Percentiles rank a stretch among this genome's conserved stretches.
These are phyloP conservation scores for Leishmania tropica DNA, from an alignment of 208 protist species.

Conservation along the genomic window DNA sequence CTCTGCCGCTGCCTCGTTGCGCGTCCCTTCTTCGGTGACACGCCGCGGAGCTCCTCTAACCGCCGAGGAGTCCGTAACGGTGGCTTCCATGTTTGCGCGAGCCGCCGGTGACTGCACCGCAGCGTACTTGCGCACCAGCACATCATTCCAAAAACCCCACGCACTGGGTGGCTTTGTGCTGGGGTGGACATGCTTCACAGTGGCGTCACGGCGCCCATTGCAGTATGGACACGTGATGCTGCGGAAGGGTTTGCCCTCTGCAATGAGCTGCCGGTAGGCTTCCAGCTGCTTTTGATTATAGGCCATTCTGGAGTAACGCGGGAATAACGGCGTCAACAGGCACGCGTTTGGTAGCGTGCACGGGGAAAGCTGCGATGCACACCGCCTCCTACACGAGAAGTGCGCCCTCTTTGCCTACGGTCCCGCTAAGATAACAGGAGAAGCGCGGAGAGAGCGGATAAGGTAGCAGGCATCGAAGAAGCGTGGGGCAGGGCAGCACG, in stretches of 20 bases:
- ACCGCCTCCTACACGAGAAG: not conserved
- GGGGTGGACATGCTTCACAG: constrained; percentile 70
- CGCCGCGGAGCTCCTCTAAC: not conserved
- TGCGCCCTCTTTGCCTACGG: not conserved
- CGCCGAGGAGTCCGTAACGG: not conserved
- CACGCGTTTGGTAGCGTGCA: not conserved
- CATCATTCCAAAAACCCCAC: constrained; percentile 66
- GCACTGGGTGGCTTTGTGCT: constrained; percentile 55
- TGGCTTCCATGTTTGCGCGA: constrained; percentile 18
- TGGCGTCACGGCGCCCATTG: constrained; percentile 44
- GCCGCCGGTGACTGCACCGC: constrained; percentile 28
- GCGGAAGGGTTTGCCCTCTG: constrained; percentile 23
- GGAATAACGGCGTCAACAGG: not conserved
- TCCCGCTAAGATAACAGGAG: not conserved
- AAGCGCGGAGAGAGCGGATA: not conserved
- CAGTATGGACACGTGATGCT: constrained; percentile 77
- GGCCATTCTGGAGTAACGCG: constrained; percentile 25
- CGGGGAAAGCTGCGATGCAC: not conserved
- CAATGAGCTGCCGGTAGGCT: constrained; percentile 29
- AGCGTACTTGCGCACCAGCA: constrained; percentile 58
- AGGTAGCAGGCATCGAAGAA: not conserved
- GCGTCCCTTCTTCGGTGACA: not conserved
- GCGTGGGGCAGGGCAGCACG: not conserved
- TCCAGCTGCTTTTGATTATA: constrained; percentile 37
- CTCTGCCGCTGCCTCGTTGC: not conserved